Conservation (phyloP, 1,139 yeast genomes). For the Arxiozyma slooffiae region DNA sequence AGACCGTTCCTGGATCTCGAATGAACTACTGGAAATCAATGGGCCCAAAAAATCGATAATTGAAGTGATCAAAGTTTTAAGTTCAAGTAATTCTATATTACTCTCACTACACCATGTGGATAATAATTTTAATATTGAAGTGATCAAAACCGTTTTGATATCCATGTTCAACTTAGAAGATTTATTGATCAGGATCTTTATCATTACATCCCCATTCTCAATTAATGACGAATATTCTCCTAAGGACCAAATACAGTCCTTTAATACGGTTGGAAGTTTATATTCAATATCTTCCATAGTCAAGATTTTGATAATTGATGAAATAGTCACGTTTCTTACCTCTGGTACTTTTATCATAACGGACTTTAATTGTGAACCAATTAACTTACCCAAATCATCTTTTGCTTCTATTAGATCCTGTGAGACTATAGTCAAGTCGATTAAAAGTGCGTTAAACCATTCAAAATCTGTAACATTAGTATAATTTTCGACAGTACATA, state of each 20-base stretch:
- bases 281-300: conserved; percentile 29
- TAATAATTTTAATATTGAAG: conserved; percentile 45
- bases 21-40: conserved; percentile 38
- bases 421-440: conserved; percentile 55
- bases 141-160: conserved; percentile 41
- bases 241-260: conserved; percentile 55
- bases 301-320: conserved; percentile 34
- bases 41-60: conserved; percentile 31
- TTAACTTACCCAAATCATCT: conserved; percentile 36
- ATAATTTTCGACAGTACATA: conserved; percentile 59
- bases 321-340: conserved; percentile 43
- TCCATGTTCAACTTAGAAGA: conserved; percentile 22
- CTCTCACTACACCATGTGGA: conserved; percentile 30
- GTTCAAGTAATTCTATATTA: conserved; percentile 15
- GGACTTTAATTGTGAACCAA: conserved; percentile 66
- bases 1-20: conserved; percentile 85
- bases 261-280: conserved; percentile 34
- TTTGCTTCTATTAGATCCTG: conserved; percentile 31
- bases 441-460: conserved; percentile 75
- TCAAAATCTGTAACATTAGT: conserved; percentile 71
- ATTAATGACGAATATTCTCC: conserved; percentile 56
- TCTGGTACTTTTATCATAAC: conserved; percentile 77
- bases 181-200: conserved; percentile 22
- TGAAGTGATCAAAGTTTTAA: conserved; percentile 17
- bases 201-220: conserved; percentile 33